Base-by-base conservation (phyloP, 106 monocot genomes). In the Allium fistulosum region DNA sequence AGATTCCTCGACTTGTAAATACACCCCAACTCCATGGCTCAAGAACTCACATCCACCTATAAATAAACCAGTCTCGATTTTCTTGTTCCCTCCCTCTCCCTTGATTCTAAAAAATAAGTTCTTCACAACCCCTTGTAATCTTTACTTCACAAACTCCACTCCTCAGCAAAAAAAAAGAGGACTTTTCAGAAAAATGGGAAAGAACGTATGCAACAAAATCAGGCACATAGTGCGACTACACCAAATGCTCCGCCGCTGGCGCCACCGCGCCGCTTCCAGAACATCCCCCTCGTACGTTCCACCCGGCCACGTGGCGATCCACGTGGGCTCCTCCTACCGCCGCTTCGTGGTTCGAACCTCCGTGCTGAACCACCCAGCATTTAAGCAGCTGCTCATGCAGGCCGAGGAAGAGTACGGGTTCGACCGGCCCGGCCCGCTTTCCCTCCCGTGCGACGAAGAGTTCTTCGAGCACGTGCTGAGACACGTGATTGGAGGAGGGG, bases 321-420 rank as follows among this genome's bases (percentile, higher is more conserved):
- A 73, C 73, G 81, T 81, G 59, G 81, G 77, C 12, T 61, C 48
- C 49, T 58, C 17, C 2, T 50, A 15, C 46, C 67, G 71, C 46
- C 53, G 81, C 46, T 81, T 77, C 77, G 77, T 81, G 16, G 69
- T 81, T 17, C 62, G 69, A 8, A 59, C 81, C 46, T 47, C 73
- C 46, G 63, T 72, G 65, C 77, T 81, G 14, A 81, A 77, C 68
- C 81, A 81, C 59, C 77, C 81, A 4, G 52, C 51, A 12, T 77
- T 81, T 68, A 58, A 57, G 37, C 63, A 69, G 37, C 77, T 81
- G 15, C 77, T 81, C 45, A 11, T 9, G 17, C 69, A 63, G 59
- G 77, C 77, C 10, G 81, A 77, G 69, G 77, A 81, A 76, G 76
- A 81, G 77, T 77, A 70, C 73, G 81, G 73, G 48, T 81, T 81